A percentile compares a stretch with the other conserved stretches of the same genome.
These are phyloP conservation scores for Chaetomiaceae sp. DNA, from an alignment of 2,329 filamentous ascomycete genomes.

Conservation along the genomic window DNA sequence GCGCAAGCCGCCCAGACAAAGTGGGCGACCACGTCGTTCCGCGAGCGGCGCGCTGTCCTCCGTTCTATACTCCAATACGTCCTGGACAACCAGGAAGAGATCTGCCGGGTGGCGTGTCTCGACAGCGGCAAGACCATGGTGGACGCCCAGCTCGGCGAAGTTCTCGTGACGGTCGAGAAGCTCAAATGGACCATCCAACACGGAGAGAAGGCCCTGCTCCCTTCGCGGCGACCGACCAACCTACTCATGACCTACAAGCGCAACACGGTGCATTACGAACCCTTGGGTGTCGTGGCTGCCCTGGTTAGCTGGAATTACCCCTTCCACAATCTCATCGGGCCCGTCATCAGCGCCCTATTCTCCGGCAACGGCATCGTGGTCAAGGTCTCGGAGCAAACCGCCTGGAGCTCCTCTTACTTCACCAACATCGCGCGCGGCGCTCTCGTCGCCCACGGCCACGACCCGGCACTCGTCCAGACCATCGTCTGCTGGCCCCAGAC, in stretches of 20 bases:
- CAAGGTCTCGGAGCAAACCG: constrained; percentile 92
- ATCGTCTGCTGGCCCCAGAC: constrained; percentile 84
- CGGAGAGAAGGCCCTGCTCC: constrained; percentile 73
- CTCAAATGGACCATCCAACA: constrained; percentile 90
- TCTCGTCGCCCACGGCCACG: constrained; percentile 75
- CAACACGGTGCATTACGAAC: constrained; percentile 87
- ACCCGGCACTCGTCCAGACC: constrained; percentile 75
- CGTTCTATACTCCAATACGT: constrained; percentile 77
- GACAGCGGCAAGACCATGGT: constrained; percentile 97
- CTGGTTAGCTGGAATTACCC: constrained; percentile 97
- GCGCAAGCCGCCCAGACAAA: constrained; percentile 68
- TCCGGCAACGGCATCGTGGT: constrained; percentile 87
- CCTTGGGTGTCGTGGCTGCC: constrained; percentile 85
- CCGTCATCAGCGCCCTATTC: constrained; percentile 86
- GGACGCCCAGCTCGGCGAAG: constrained; percentile 90
- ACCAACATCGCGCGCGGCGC: constrained; percentile 72
- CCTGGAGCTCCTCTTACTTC: constrained; percentile 87
- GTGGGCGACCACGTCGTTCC: constrained; percentile 77
- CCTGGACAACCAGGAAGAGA: constrained; percentile 82
- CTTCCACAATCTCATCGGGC: constrained; percentile 92
- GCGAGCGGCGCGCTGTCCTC: constrained; percentile 72
- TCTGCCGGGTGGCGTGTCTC: constrained; percentile 78
- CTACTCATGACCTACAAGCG: constrained; percentile 93
- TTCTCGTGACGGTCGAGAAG: constrained; percentile 90
- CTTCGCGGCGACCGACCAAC: constrained; percentile 76